Base-by-base conservation (phyloP, 495 filamentous ascomycete species). In the Penicillium mononematosum region DNA sequence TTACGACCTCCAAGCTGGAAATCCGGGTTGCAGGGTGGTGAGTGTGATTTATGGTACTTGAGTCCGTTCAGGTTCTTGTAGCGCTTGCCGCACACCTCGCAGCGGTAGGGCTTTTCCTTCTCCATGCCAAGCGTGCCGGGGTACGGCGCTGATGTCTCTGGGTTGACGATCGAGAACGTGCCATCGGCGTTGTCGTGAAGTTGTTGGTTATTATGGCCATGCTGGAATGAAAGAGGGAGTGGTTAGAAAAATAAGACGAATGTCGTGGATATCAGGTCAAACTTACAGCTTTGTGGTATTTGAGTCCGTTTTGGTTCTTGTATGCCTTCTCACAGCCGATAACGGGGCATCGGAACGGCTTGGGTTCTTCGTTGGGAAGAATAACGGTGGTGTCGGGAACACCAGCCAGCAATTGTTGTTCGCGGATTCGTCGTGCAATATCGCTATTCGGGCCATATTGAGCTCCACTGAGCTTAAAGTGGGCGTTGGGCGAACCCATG, bases 251-350 rank as follows among this genome's bases (percentile, higher is more conserved):
- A 38, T 19, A 44, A 48, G 36, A 36, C 36, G 31, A 31, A 49
- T 17, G 4, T 2, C n/a, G 38, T 16, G 6, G 11, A 34, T 17
- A 41, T 47, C 41, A 42, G 32, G 51, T 32, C 22, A 45, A 20
- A 79, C 85, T 73, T 79, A 89, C 86, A 69, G 81, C 73, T 75
- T 85, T 85, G 66, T 85, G 83, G 55, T 89, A 95, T 81, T 98
- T 98, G 32, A 99, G 78, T 32, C 94, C 94, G 64, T 99, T 99
- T 65, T 98, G 94, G 70, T 99, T 99, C 81, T 99, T 99, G 73
- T 99, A 99, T 14, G 94, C 94, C 78, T 99, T 99, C 71, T 99
- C 94, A 67, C 94, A 99, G 17, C 94, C 94, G 65, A 98, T 96
- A 43, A 99, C 94, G 9, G 95, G 94, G 70, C 94, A 99, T 65